Conservation (phyloP, 2,329 filamentous ascomycete species). For the Sporothrix variecibatus region DNA sequence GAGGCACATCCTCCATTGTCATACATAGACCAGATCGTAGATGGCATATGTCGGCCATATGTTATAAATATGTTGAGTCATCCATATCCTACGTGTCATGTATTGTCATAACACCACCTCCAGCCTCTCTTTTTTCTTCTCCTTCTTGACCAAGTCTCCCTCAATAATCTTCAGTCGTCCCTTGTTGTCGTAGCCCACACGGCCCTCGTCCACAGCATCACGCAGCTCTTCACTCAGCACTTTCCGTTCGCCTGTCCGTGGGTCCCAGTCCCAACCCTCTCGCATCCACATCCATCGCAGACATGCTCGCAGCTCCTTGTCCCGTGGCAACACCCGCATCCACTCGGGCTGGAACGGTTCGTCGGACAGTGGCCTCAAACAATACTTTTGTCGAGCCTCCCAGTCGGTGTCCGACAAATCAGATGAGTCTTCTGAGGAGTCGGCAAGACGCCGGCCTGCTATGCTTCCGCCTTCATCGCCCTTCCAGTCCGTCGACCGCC, state of each 20-base stretch:
- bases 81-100: neutral
- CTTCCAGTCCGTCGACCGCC: constrained; percentile 65
- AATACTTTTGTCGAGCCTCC: neutral
- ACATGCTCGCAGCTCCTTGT: constrained; percentile 88
- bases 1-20: neutral
- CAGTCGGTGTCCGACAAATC: neutral
- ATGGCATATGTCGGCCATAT: neutral
- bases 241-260: constrained; percentile 64
- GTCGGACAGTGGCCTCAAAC: constrained; percentile 31
- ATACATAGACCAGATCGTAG: neutral
- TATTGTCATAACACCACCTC: neutral
- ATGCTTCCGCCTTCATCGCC: constrained; percentile 44
- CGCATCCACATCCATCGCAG: constrained; percentile 90
- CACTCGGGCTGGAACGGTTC: constrained; percentile 76
- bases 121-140: neutral
- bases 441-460: neutral
- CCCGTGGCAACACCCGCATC: constrained; percentile 79
- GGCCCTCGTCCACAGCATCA: constrained; percentile 57
- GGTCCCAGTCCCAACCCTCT: constrained; percentile 82
- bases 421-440: neutral
- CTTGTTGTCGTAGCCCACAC: constrained; percentile 57
- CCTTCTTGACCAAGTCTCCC: neutral
- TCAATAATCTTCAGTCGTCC: constrained; percentile 44
- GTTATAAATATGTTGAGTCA: neutral
- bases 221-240: constrained; percentile 56